Evolutionary conservation across 192 early-diverging fungal genomes (phyloP).

Genomic region (Podila clonocystis): DNA sequence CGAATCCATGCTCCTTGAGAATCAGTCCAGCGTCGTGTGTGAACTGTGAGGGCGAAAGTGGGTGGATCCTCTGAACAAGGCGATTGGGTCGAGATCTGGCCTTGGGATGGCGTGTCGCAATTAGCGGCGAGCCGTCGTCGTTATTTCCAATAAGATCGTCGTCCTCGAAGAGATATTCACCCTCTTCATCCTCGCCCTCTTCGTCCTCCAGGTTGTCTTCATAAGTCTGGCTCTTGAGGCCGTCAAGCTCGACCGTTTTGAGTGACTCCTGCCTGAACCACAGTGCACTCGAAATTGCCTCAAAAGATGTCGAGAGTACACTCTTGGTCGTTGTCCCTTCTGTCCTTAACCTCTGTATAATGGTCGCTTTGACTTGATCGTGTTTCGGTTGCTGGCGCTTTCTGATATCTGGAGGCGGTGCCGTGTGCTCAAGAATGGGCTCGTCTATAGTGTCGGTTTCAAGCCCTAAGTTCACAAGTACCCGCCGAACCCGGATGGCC

Average conservation of each 20-base stretch:
- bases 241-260: background rate
- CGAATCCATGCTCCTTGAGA: slow-evolving; percentile 1
- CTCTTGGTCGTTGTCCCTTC: background rate
- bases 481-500: slow-evolving; percentile 1
- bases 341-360: too few species aligned
- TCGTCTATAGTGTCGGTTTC: background rate
- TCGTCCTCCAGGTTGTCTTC: background rate
- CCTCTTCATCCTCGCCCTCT: background rate
- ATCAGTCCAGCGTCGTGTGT: slow-evolving; percentile 16
- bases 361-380: too few species aligned
- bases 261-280: background rate
- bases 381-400: background rate
- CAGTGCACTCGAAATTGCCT: background rate
- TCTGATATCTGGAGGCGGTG: background rate
- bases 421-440: background rate
- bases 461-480: slow-evolving; percentile 16
- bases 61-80: background rate
- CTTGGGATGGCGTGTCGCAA: background rate
- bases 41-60: slow-evolving; percentile 1
- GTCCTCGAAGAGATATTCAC: background rate
- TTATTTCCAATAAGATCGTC: background rate
- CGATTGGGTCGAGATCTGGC: background rate
- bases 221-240: background rate
- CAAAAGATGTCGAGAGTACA: background rate
- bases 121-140: background rate